A percentile compares a stretch with the other conserved stretches of the same genome.
phyloP scores from a whole-genome alignment of 352 stramenopile species.

The Phytophthora agathidicida region DNA sequence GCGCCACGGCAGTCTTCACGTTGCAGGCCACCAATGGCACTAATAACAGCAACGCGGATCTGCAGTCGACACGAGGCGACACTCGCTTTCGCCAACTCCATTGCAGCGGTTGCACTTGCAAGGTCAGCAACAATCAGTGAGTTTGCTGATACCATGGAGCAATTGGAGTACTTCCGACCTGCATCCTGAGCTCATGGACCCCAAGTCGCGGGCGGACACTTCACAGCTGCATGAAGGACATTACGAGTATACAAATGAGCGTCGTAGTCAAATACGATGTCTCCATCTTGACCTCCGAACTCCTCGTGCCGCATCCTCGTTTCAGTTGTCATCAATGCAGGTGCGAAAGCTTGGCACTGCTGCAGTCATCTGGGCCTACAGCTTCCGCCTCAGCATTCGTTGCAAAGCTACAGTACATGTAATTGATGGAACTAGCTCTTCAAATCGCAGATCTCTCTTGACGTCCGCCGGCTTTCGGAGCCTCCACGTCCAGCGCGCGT shows the following conservation, averaged over 20 bases:
- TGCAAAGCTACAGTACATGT: too few relatives aligned
- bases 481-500: background rate
- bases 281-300: too few relatives aligned
- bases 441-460: conserved; percentile 12
- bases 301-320: too few relatives aligned
- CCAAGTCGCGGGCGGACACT: background rate
- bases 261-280: too few relatives aligned
- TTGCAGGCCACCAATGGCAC: too few relatives aligned
- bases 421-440: background rate
- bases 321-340: conserved; percentile 15
- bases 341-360: background rate
- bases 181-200: conserved; percentile 2
- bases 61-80: background rate
- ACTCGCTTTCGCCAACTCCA: too few relatives aligned
- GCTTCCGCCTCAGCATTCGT: conserved; percentile 1
- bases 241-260: too few relatives aligned
- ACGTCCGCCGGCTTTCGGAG: conserved; percentile 1
- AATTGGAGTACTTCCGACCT: background rate
- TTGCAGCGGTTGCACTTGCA: too few relatives aligned
- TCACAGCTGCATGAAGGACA: conserved; percentile 8
- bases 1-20: background rate
- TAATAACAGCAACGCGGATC: conserved; percentile 1
- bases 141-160: background rate
- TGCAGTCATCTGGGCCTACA: conserved; percentile 10
- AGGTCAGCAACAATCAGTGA: too few relatives aligned